Evolutionary conservation across 2,329 filamentous ascomycete genomes (phyloP), one percentile per base, ranked within the genome.

Genomic region (Diaporthe helianthi): DNA sequence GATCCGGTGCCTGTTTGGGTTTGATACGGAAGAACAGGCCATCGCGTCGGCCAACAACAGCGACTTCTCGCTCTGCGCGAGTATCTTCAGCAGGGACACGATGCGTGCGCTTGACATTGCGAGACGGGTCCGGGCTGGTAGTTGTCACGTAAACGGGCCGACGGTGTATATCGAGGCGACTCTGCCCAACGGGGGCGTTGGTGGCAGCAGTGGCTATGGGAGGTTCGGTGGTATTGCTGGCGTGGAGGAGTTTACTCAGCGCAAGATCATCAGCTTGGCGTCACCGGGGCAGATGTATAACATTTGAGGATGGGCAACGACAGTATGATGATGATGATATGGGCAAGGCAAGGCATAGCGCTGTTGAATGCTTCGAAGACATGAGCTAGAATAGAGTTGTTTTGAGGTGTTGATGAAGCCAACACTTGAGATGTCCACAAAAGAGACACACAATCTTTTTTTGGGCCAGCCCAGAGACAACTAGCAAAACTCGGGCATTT

Each of bases 11-110:
- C 74, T 92, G 53, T 83, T 89, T 15, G 83, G 86, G 26, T 84
- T 91, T 44, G 83, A 87, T 4, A 79, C 79, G 7, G 86, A 89
- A 19, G 89, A 90, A n/a, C 87, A 91, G 70, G 90, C 89, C 0
- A 77, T 92, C 33, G 82, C 83, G 49, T 79, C 91, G 31, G 89
- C 90, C 22, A 92, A 93, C 74, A 88, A 92, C 73, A 92, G 89
- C 4, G 88, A 91, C 47, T 92, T 91, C 75, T 90, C 90, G 4
- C 85, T 93, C 9, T 83, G 84, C 4, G 85, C 86, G 2, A 85
- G 89, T 0, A 84, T 93, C 7, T 92, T 91, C 76, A 92, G 90
- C 0, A 81, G 85, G 74, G 85, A 90, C 75, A 78, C 92, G 65
- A 80, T 83, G 73, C 80, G 80, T 6, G 87, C 84, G 0, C 71